phyloP scores from a whole-genome alignment of 495 filamentous ascomycete species.

The Penicillium steckii region DNA sequence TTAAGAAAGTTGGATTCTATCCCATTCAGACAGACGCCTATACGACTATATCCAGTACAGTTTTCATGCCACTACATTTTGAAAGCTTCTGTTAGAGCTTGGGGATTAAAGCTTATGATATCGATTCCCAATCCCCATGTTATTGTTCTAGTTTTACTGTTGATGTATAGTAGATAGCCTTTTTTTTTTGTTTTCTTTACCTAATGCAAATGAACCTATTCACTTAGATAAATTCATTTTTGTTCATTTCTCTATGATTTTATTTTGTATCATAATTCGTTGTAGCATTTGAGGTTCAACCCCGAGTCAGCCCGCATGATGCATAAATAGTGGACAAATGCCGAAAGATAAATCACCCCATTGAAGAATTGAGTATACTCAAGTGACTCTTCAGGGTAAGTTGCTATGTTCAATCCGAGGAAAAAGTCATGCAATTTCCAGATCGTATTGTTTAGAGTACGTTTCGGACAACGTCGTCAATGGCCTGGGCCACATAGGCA shows the following conservation, averaged over 20 bases:
- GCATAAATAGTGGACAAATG: too few relatives aligned
- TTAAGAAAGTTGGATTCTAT: constrained; percentile 13
- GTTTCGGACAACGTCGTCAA: constrained; percentile 46
- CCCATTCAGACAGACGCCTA: constrained; percentile 8
- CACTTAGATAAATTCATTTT: neutral
- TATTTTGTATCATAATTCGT: constrained; percentile 30
- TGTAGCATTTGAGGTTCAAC: too few relatives aligned
- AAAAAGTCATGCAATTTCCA: too few relatives aligned
- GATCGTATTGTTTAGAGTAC: constrained; percentile 37
- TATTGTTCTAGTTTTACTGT: constrained; percentile 3
- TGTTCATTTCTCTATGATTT: constrained; percentile 19
- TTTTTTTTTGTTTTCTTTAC: too few relatives aligned
- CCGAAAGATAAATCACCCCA: too few relatives aligned
- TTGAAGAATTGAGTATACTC: too few relatives aligned
- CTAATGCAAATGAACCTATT: constrained; percentile 17
- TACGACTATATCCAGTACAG: constrained; percentile 26
- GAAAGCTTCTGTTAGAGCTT: constrained; percentile 4
- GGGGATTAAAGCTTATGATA: constrained; percentile 15
- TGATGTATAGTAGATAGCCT: constrained; percentile 29
- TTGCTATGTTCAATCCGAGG: too few relatives aligned
- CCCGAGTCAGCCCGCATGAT: constrained; percentile 11
- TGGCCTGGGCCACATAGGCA: constrained; percentile 46
- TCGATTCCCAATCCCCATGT: neutral
- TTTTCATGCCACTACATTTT: constrained; percentile 13
- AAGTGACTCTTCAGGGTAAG: too few relatives aligned